Conservation (phyloP, 345 rosid species). For the Ceriops zippeliana region DNA sequence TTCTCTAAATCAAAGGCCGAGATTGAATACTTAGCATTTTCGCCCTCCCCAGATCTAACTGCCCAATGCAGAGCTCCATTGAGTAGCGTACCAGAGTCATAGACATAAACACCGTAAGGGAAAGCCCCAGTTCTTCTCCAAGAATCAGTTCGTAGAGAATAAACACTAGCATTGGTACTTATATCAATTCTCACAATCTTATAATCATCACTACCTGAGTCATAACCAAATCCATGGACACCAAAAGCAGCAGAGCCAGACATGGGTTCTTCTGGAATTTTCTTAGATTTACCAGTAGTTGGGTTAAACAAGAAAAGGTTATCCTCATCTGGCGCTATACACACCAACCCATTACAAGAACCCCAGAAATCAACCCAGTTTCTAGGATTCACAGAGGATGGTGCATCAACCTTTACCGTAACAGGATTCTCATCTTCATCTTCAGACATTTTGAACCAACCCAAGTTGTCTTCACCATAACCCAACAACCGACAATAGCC, state of each 20-base stretch:
- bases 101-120: neutral
- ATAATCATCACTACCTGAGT: constrained; percentile 31
- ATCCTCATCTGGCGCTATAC: constrained; percentile 31
- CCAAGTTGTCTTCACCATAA: constrained; percentile 12
- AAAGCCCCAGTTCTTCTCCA: constrained; percentile 8
- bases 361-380: constrained; percentile 32
- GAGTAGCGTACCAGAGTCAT: constrained; percentile 1
- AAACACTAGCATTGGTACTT: neutral
- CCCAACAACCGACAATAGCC: constrained; percentile 9
- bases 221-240: constrained; percentile 38
- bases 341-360: constrained; percentile 45
- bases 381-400: constrained; percentile 1
- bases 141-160: neutral
- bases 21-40: neutral
- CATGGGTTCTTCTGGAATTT: constrained; percentile 12
- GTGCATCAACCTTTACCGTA: constrained; percentile 25
- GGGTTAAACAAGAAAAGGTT: constrained; percentile 44
- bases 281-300: constrained; percentile 41
- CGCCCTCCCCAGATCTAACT: neutral
- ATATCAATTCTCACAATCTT: constrained; percentile 9
- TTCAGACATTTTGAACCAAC: constrained; percentile 19
- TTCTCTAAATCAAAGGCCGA: constrained; percentile 1
- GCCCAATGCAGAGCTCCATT: constrained; percentile 15
- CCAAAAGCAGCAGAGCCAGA: neutral
- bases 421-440: constrained; percentile 29